Conservation (phyloP, 2,329 filamentous ascomycete species). For the Aureobasidium sp. region DNA sequence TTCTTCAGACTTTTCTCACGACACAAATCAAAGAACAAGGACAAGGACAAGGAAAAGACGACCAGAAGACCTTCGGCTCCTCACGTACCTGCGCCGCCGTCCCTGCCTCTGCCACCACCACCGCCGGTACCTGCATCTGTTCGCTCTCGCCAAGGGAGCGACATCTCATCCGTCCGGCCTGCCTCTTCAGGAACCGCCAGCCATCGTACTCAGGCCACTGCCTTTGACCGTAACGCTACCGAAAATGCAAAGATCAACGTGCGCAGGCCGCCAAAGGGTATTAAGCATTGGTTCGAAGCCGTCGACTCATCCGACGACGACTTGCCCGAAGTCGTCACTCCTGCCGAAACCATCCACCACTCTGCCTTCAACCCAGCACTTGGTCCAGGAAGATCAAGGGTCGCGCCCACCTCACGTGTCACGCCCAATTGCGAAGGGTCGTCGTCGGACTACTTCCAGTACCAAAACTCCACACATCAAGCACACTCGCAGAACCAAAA, state of each 20-base stretch:
- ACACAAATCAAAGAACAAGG: constrained; percentile 13
- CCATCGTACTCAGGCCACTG: constrained; percentile 16
- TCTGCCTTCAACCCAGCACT: constrained; percentile 17
- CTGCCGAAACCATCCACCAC: constrained; percentile 9
- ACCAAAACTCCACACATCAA: neutral
- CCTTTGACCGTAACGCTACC: constrained; percentile 32
- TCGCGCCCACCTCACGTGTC: constrained; percentile 16
- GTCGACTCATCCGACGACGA: constrained; percentile 26
- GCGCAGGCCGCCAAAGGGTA: constrained; percentile 39
- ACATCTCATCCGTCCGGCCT: constrained; percentile 11
- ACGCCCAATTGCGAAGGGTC: constrained; percentile 10
- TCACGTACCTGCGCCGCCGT: neutral
- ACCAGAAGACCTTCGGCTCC: neutral
- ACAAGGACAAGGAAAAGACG: constrained; percentile 13
- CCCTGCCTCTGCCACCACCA: constrained; percentile 1
- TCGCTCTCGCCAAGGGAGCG: neutral
- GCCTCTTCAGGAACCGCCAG: constrained; percentile 2
- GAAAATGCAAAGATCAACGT: constrained; percentile 41
- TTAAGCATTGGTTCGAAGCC: constrained; percentile 45
- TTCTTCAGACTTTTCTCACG: constrained; percentile 6
- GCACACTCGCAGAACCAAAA: neutral
- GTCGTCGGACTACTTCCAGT: constrained; percentile 14
- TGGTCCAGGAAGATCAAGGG: constrained; percentile 16
- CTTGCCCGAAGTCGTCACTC: constrained; percentile 16
- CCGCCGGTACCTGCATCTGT: neutral